Base-by-base conservation (phyloP, 192 early-diverging fungal species). In the Rhizophagus sp. region DNA sequence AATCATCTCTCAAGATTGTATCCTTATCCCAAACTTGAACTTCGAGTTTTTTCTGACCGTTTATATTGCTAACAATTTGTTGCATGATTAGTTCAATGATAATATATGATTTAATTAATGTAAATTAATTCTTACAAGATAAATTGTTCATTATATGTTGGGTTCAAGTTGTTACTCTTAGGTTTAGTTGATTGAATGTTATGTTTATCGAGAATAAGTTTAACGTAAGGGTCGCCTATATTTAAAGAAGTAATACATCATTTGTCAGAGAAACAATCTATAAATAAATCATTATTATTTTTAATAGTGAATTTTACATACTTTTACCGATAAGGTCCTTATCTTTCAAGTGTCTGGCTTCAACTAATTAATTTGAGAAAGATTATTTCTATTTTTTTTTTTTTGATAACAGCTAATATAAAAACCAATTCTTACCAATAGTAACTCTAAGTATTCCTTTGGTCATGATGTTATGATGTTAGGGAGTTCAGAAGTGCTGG, bases 141-240 rank as follows among this genome's bases (percentile, higher is more conserved):
- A 49, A 82, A 84, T 12, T 77, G 72, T 82, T 84, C 76, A 68
- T 84, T 80, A 73, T 79, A 84, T 52, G 24, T 44, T n/a, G 83
- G 83, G 17, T 79, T 65, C 12, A 75, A 52, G 24, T 62, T 80
- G 66, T 71, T 72, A 2, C 39, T 41, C 22, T 77, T 50, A 7
- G 49, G 63, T n/a, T 22, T 61, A 7, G 83, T 84, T 25, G 62
- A 50, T 69, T 84, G 81, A 75, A 82, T 80, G 73, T 82, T 80
- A 19, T 79, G 47, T 49, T 82, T 75, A 24, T 82, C 73, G 17
- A 84, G 25, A 71, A 78, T 80, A 50, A 84, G 68, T 67, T 82
- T 81, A 71, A 71, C 24, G 47, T 76, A 75, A 8, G 71, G 72
- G 36, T 73, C 71, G 47, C 68, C 65, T 52, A 49, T 39, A 15